Base-by-base conservation (phyloP, 331 rosid genomes). In the Acacia concinna region DNA sequence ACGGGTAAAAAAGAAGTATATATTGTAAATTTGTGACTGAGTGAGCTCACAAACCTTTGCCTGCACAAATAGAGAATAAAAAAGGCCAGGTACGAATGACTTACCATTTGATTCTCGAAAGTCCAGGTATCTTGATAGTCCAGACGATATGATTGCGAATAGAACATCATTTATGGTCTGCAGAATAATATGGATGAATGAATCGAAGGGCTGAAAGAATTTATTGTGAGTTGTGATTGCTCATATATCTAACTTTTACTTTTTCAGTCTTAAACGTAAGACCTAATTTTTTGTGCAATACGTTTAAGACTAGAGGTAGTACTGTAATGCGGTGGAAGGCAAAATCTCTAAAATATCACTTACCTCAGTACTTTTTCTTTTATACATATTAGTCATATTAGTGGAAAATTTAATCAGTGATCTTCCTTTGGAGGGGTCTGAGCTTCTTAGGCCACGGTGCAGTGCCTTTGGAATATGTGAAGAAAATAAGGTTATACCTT, bases 141-240 rank as follows among this genome's bases (percentile, higher is more conserved):
- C 98, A 8, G 86, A 87, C 37, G 96, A 93, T 85, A 92, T 82
- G 30, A 90, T 85, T 66, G 94, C 93, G 73, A 92, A 87, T 13
- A 94, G 91, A 71, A 94, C 93, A 32, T 94, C 98, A 56, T 92
- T 94, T 71, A 94, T 78, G 49, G 96, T 92, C 98, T 94, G 92
- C 89, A 87, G 4, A 54, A 73, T 56, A 67, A 11, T 75, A 85
- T 38, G 65, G 40, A 82, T 32, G 68, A 35, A 43, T 27, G 52
- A 64, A 78, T 49, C 38, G 63, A 21, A 28, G 62, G 38, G 28
- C 74, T 35, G 41, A 12, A 74, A 32, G 8, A 3, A 51, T 56
- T 68, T 77, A 30, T 35, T 32, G 52, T 43, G 25, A 62, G 6
- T 27, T 51, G 37, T 71, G 44, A 46, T 56, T 31, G 35, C 57